Base-by-base conservation (phyloP, 139 green algal genomes). In the Coelastrella sp. region DNA sequence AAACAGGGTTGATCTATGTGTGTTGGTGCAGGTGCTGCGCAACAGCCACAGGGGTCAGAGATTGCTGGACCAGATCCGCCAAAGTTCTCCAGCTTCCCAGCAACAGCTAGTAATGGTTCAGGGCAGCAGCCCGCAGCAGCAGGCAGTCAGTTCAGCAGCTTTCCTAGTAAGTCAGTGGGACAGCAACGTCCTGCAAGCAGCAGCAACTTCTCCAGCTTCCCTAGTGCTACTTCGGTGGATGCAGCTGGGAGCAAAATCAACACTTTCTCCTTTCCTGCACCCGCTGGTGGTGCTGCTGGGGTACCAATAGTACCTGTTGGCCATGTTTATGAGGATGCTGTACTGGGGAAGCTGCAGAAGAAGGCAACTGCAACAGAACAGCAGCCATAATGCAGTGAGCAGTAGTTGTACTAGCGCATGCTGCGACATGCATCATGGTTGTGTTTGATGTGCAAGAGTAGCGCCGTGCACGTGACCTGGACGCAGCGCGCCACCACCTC, bases 131-230 rank as follows among this genome's bases (percentile, higher is more conserved):
- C 64, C 32, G 45, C 72, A 2, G 43, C 72, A 48, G 72, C 72
- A 50, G 48, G 43, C 4, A 35, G 48, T 21, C 51, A 34, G 37
- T 62, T 60, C 64, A 45, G 76, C 37, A 83, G 76, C 30, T 62
- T 73, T 15, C 38, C 53, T 64, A 27, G 53, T 21, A 34, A 32
- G 53, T 9, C 17, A 5, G 35, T 23, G 66, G 23, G n/a, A 45
- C 13, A 35, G 43, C 27, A 66, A 30, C 35, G 40, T 17, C 23
- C 2, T 7, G 30, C 53, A 68, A 17, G 6, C 30, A 21, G 53
- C 25, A n/a, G 51, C 37, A 71, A 50, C 34, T 71, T 74, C 38
- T 27, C 53, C 25, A 83, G 76, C 59, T 74, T 83, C n/a, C 59
- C 57, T n/a, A 43, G 78, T 27, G 30, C 71, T 50, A 21, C 37